Base-by-base conservation (phyloP, 2,329 filamentous ascomycete genomes). In the Cladophialophora exuberans region DNA sequence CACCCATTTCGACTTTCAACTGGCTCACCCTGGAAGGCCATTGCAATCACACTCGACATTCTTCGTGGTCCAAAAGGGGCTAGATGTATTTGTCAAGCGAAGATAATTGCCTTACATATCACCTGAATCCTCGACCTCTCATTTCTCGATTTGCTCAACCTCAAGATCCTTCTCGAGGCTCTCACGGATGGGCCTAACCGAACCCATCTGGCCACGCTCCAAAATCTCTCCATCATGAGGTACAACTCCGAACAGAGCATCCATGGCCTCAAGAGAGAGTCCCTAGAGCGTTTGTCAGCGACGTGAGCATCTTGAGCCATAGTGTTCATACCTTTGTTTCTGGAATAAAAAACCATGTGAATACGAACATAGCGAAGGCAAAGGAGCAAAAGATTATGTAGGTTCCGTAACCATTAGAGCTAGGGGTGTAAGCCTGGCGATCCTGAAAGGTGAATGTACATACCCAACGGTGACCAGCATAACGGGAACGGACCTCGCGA, bases 311-410 rank as follows among this genome's bases (percentile, higher is more conserved):
- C n/a, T n/a, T n/a, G n/a, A n/a, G n/a, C n/a, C n/a, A n/a, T n/a
- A n/a, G n/a, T n/a, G n/a, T n/a, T 15, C 13, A 28, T 15, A 33
- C 85, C 74, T 89, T 88, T 9, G 86, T 89, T 72, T 89, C 86
- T 0, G 86, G 86, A 18, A 87, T 79, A 60, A 84, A 80, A 73
- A 86, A 84, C 76, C 79, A 87, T 38, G 84, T 82, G 65, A 86
- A 87, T 54, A 85, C 18, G 60, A 82, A 82, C 83, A 88, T 87
- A 62, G 76, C 66, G 63, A 84, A 78, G 67, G 84, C 85, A 68
- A 88, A 88, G 51, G 71, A 78, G 13, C 83, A 80, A 68, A 87
- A 89, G 64, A 88, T 83, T 67, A 89, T 79, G 70, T 87, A 89
- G 25, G 84, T 85, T 26, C 79, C 78, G 59, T 80, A 81, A 52